Percentiles rank a stretch among this genome's conserved stretches.
Evolutionary conservation across 495 filamentous ascomycete genomes (phyloP).

Genomic region (Tirmania nivea): DNA sequence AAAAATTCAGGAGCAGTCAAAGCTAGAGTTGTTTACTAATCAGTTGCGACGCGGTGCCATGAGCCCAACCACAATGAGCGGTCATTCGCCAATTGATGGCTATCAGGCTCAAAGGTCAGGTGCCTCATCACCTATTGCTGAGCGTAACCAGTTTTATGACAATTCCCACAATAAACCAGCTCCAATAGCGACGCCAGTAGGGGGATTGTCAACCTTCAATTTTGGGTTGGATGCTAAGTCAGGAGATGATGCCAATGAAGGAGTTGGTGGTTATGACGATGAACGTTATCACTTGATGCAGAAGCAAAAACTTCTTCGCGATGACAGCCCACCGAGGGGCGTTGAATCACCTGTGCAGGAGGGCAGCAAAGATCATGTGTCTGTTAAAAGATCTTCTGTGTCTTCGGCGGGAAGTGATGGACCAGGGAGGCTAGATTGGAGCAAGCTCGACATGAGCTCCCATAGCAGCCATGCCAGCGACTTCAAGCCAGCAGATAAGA

Average conservation of each 20-base stretch:
- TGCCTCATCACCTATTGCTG: neutral
- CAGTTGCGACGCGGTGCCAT: neutral
- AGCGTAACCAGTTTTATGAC: neutral
- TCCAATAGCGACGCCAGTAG: neutral
- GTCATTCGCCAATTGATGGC: neutral
- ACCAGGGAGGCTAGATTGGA: neutral
- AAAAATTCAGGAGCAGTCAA: slow-evolving; percentile 60
- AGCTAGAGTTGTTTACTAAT: neutral
- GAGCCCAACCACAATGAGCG: neutral
- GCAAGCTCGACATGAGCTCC: neutral
- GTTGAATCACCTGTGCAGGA: neutral
- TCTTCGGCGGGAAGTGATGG: neutral
- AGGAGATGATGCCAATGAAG: too few species aligned
- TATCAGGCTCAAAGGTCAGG: neutral
- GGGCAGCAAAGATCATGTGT: too few species aligned
- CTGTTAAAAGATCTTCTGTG: neutral
- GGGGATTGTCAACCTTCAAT: neutral
- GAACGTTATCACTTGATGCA: neutral
- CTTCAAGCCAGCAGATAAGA: neutral
- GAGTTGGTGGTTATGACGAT: neutral
- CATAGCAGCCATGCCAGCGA: neutral
- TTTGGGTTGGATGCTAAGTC: neutral
- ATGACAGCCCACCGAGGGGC: slow-evolving; percentile 3
- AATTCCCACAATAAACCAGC: neutral
- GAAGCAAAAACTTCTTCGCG: neutral